phyloP scores from a whole-genome alignment of 441 rosid species.

The Euphorbia celastroides region DNA sequence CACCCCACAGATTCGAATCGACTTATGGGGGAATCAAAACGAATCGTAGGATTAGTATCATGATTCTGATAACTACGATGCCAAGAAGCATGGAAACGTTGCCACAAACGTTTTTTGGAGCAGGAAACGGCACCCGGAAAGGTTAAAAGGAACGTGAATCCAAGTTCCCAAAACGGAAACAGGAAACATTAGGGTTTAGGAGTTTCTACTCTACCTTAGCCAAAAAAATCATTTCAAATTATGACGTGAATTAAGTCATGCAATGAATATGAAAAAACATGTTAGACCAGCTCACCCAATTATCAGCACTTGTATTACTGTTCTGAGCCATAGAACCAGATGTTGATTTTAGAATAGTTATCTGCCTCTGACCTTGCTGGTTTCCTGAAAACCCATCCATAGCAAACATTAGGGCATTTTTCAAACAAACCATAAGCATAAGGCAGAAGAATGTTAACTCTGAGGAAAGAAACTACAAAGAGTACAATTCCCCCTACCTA shows the following conservation, averaged over 20 bases:
- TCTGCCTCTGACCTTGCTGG: conserved; percentile 35
- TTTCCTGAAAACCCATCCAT: conserved; percentile 48
- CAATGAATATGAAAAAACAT: conserved; percentile 13
- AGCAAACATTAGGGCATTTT: conserved; percentile 25
- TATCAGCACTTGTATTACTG: conserved; percentile 34
- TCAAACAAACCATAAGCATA: conserved; percentile 8
- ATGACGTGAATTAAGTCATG: conserved; percentile 10
- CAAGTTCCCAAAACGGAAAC: no score
- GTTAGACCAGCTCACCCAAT: conserved; percentile 44
- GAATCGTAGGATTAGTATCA: no score
- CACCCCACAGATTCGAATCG: no score
- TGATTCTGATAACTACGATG: no score
- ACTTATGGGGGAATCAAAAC: no score
- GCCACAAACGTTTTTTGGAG: no score
- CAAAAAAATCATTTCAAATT: not conserved
- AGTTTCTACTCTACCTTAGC: no score
- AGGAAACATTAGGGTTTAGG: no score
- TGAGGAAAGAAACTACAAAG: not conserved
- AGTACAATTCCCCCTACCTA: not conserved
- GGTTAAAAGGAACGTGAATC: no score
- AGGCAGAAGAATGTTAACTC: conserved; percentile 6
- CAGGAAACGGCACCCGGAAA: no score
- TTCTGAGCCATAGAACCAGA: conserved; percentile 46
- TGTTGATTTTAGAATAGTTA: conserved; percentile 33
- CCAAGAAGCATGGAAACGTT: no score